Base-by-base conservation (phyloP, 257 asterid species). In the Perilla frutescens region DNA sequence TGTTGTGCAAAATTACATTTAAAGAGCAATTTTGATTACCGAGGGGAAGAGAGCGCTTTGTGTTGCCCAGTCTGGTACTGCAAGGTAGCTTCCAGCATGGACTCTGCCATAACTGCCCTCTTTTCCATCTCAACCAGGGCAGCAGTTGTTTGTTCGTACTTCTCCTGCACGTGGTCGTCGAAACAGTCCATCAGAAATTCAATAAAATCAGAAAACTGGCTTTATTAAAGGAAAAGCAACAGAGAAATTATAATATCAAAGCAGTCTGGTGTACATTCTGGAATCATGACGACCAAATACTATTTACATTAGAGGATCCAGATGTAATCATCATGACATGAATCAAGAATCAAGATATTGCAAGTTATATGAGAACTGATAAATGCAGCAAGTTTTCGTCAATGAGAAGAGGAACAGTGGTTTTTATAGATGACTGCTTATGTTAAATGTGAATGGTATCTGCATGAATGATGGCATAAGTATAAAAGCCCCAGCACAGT, bases 71-170 rank as follows among this genome's bases (percentile, higher is more conserved):
- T 85, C 81, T 93, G 96, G 79, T 90, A 93, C 83, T 93, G 98
- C 82, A 93, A 84, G 55, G 98, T 93, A 67, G 98, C 98, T 85
- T 90, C 98, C 73, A 93, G 84, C 98, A 93, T 93, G 70, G 98
- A 89, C 73, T 93, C 98, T 31, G 98, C 97, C 98, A 93, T 93
- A 72, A 89, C 87, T 51, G 87, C 93, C 80, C 97, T 82, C 82
- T 90, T 87, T 74, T 93, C 96, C 98, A 90, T 93, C 74, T 90
- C 97, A 56, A 81, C 84, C 51, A 89, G 71, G 64, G 90, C 81
- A 49, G 83, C 76, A 49, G 72, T 80, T 77, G 91, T 88, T 71
- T 82, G 83, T 82, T 89, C 91, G 77, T 83, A 89, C 81, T 90
- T 90, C 70, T 84, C 86, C 97, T 92, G 87, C 79, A 76, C 14